Conservation (phyloP, 371 early-diverging fungal species). For the Mortierella sp. region DNA sequence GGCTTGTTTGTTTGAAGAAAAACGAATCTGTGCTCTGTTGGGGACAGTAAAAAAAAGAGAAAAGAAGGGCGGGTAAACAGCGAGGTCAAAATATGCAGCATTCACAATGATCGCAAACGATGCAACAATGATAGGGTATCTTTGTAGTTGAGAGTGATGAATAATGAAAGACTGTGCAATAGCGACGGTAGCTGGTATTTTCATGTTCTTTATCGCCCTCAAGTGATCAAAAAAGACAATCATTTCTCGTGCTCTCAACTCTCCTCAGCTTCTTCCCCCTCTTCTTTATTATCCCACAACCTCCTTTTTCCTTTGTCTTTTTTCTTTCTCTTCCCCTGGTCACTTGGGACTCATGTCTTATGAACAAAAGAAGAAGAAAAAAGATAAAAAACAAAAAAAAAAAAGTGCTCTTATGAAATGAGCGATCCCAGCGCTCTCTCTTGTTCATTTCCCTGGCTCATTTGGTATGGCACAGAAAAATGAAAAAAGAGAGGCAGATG, state of each 20-base stretch:
- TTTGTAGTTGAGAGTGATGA: neutral
- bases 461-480: neutral
- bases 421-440: slow-evolving; percentile 3
- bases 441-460: slow-evolving; percentile 14
- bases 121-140: no score
- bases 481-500: neutral
- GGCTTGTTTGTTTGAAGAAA: neutral
- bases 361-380: neutral
- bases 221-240: neutral
- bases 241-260: neutral
- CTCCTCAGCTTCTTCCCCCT: neutral
- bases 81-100: no score
- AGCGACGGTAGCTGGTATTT: no score
- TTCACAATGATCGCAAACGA: no score
- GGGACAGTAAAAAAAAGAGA: neutral
- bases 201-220: no score
- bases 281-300: neutral
- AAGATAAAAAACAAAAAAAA: neutral
- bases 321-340: neutral
- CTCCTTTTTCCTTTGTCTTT: neutral
- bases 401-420: neutral
- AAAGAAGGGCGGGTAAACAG: neutral
- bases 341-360: neutral
- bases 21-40: neutral
- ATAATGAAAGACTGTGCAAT: no score